Conservation (phyloP, 805 yeast species). For the Candida suzukii region DNA sequence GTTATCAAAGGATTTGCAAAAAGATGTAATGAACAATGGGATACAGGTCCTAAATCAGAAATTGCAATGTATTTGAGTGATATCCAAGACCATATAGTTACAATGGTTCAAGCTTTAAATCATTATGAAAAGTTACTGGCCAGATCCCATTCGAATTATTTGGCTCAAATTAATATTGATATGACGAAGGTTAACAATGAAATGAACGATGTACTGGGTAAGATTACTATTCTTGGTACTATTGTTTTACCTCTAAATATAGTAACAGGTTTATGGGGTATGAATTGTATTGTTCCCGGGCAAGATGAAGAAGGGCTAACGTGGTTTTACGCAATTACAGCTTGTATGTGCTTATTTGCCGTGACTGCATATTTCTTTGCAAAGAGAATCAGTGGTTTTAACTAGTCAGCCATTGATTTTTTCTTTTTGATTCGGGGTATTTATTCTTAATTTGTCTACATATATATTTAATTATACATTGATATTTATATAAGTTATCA, state of each 20-base stretch:
- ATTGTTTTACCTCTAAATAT: slow-evolving; percentile 93
- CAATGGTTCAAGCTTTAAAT: slow-evolving; percentile 92
- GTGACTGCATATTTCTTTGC: slow-evolving; percentile 41
- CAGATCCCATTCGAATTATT: slow-evolving; percentile 90
- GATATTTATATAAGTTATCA: background rate
- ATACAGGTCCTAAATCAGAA: slow-evolving; percentile 71
- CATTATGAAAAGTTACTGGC: slow-evolving; percentile 93
- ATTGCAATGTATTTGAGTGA: slow-evolving; percentile 94
- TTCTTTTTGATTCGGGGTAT: background rate
- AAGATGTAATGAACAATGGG: slow-evolving; percentile 81
- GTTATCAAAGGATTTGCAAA: slow-evolving; percentile 96
- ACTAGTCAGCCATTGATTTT: background rate
- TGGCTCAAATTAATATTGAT: slow-evolving; percentile 95
- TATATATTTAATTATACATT: background rate
- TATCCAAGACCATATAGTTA: slow-evolving; percentile 94
- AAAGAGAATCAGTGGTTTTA: slow-evolving; percentile 29
- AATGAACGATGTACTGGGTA: slow-evolving; percentile 92
- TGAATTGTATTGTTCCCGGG: slow-evolving; percentile 97
- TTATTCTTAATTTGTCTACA: background rate
- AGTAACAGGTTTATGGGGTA: slow-evolving; percentile 97
- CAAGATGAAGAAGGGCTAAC: slow-evolving; percentile 54
- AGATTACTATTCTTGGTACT: slow-evolving; percentile 89
- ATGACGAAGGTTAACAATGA: slow-evolving; percentile 97
- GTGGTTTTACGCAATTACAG: slow-evolving; percentile 58
- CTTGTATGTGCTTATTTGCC: slow-evolving; percentile 41